Evolutionary conservation across 2,329 filamentous ascomycete species (phyloP).

Genomic region (Shiraia sp.): DNA sequence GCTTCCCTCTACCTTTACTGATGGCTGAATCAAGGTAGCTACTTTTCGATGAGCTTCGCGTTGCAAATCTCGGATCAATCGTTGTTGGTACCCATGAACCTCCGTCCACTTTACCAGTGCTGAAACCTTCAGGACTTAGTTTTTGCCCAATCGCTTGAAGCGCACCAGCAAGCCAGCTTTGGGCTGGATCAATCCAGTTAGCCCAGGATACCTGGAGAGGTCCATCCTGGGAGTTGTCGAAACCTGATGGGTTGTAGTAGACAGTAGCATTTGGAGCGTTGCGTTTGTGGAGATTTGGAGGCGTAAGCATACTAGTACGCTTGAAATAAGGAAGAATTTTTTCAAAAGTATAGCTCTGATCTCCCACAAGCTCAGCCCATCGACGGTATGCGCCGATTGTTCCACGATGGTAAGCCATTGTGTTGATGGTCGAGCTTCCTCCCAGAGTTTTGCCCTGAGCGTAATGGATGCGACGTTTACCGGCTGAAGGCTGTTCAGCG

Average conservation of each 20-base stretch:
- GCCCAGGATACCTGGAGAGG: constrained; percentile 32
- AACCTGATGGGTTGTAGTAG: constrained; percentile 18
- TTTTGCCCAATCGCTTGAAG: constrained; percentile 25
- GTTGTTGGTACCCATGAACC: constrained; percentile 30
- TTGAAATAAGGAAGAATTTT: constrained; percentile 35
- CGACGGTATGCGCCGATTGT: constrained; percentile 24
- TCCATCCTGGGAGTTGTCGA: constrained; percentile 15
- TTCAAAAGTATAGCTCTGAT: constrained; percentile 34
- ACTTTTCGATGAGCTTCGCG: constrained; percentile 24
- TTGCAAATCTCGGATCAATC: constrained; percentile 30
- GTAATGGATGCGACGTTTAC: constrained; percentile 34
- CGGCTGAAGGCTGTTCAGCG: constrained; percentile 17
- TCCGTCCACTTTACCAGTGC: constrained; percentile 25
- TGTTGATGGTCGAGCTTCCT: constrained; percentile 31
- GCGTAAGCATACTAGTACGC: constrained; percentile 30
- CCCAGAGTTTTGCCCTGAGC: constrained; percentile 39
- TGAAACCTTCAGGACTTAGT: constrained; percentile 21
- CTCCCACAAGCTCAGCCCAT: constrained; percentile 39
- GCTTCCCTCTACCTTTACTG: constrained; percentile 2
- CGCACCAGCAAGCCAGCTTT: constrained; percentile 25
- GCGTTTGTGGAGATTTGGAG: constrained; percentile 26
- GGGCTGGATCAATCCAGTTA: constrained; percentile 30
- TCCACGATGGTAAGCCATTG: constrained; percentile 30
- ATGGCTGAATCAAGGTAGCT: constrained; percentile 21
- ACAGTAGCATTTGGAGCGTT: constrained; percentile 24